These are phyloP conservation scores for Hemileccinum impolitum DNA, from an alignment of 768 basidiomycete species.

Conservation along the genomic window DNA sequence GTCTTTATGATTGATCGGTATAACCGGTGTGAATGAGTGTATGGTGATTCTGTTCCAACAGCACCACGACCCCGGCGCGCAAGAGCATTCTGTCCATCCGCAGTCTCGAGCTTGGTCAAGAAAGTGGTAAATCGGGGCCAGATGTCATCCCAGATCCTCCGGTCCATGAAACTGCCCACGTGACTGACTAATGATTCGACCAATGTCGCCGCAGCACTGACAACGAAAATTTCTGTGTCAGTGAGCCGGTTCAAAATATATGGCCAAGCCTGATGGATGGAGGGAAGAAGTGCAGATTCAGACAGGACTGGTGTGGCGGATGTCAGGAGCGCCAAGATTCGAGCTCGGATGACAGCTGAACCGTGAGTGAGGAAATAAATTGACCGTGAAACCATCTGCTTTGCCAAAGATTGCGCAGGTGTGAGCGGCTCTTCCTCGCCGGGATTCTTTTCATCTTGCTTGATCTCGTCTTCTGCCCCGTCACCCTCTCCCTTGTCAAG, in stretches of 20 bases:
- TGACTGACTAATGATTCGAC: slow-evolving; percentile 68
- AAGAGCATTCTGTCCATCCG: slow-evolving; percentile 66
- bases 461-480: slow-evolving; percentile 17
- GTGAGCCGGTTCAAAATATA: slow-evolving; percentile 80
- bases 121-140: slow-evolving; percentile 81
- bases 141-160: slow-evolving; percentile 84
- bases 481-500: slow-evolving; percentile 24
- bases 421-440: slow-evolving; percentile 53
- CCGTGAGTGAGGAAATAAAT: slow-evolving; percentile 89
- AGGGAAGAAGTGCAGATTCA: slow-evolving; percentile 74
- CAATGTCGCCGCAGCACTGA: slow-evolving; percentile 69
- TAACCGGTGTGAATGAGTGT: slow-evolving; percentile 77
- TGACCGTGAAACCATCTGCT: slow-evolving; percentile 83
- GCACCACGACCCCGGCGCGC: slow-evolving; percentile 48
- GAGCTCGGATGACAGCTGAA: slow-evolving; percentile 81
- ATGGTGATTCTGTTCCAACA: slow-evolving; percentile 66
- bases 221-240: slow-evolving; percentile 75
- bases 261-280: slow-evolving; percentile 92
- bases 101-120: slow-evolving; percentile 55
- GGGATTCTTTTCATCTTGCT: slow-evolving; percentile 18
- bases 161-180: slow-evolving; percentile 82
- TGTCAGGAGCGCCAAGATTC: slow-evolving; percentile 72
- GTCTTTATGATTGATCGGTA: slow-evolving; percentile 75
- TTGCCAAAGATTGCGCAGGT: slow-evolving; percentile 70
- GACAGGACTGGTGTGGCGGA: slow-evolving; percentile 70